A percentile compares a stretch with the other conserved stretches of the same genome.
Evolutionary conservation across 1,139 yeast genomes (phyloP).

Genomic region (Geotrichum armillariae): DNA sequence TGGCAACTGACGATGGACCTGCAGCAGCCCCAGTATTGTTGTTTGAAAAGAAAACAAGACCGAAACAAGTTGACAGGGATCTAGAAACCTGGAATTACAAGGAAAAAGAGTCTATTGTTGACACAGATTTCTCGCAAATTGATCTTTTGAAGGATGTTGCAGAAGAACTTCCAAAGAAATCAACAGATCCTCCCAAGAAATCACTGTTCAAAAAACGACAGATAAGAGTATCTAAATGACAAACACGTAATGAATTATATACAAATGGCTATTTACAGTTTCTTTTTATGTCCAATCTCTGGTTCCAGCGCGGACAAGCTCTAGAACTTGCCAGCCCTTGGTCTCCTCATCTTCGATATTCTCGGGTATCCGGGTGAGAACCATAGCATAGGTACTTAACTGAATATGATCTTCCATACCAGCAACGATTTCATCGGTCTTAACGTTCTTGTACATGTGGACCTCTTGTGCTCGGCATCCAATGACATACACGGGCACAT

Average conservation of each 20-base stretch:
- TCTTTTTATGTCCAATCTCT: constrained; percentile 72
- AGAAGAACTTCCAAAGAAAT: no score
- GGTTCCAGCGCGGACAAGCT: constrained; percentile 92
- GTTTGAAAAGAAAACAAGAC: constrained; percentile 14
- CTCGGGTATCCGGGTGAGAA: constrained; percentile 88
- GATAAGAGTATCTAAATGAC: constrained; percentile 14
- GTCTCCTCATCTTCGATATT: constrained; percentile 87
- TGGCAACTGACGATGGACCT: neutral
- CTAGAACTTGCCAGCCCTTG: constrained; percentile 96
- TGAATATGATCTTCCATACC: constrained; percentile 94
- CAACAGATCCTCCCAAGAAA: constrained; percentile 10
- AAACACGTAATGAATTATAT: constrained; percentile 6
- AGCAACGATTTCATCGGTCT: constrained; percentile 93
- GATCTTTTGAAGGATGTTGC: constrained; percentile 12
- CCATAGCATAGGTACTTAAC: constrained; percentile 94
- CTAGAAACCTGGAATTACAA: constrained; percentile 3
- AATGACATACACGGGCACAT: constrained; percentile 88
- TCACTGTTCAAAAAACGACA: constrained; percentile 31
- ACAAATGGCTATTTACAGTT: constrained; percentile 10
- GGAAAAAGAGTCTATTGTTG: neutral
- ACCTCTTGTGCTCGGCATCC: constrained; percentile 98
- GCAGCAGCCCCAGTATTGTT: neutral
- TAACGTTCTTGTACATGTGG: constrained; percentile 81
- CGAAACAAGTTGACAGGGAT: constrained; percentile 13
- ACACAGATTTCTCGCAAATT: constrained; percentile 6